Conservation (phyloP, 257 asterid species). For the Solanum etuberosum region DNA sequence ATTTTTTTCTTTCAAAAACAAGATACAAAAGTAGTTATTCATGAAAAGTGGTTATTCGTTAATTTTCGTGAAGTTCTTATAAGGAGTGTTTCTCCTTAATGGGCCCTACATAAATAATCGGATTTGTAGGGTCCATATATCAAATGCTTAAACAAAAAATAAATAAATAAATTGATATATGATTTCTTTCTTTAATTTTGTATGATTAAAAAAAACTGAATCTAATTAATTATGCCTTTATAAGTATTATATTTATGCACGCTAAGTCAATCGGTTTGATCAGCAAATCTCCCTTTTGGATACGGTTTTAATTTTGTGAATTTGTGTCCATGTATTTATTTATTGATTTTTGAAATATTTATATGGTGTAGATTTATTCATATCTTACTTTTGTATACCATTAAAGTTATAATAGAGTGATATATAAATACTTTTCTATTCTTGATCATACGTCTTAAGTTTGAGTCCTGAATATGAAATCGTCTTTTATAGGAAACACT, state of each 20-base stretch:
- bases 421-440: neutral
- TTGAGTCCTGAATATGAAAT: neutral
- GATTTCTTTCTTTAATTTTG: neutral
- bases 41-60: neutral
- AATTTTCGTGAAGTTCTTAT: neutral
- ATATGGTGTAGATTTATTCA: neutral
- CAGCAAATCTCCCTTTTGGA: neutral
- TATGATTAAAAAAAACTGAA: neutral
- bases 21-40: neutral
- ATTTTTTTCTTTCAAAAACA: neutral
- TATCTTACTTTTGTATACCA: neutral
- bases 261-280: neutral
- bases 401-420: neutral
- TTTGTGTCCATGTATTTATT: neutral
- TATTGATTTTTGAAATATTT: neutral
- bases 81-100: neutral
- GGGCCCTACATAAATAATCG: neutral
- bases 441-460: neutral
- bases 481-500: neutral
- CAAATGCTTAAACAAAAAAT: neutral
- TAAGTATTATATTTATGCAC: neutral
- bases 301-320: neutral
- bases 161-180: neutral
- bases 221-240: neutral
- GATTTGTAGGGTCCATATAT: neutral